phyloP scores from a whole-genome alignment of 2,329 filamentous ascomycete genomes.

The Apiospora arundinis region DNA sequence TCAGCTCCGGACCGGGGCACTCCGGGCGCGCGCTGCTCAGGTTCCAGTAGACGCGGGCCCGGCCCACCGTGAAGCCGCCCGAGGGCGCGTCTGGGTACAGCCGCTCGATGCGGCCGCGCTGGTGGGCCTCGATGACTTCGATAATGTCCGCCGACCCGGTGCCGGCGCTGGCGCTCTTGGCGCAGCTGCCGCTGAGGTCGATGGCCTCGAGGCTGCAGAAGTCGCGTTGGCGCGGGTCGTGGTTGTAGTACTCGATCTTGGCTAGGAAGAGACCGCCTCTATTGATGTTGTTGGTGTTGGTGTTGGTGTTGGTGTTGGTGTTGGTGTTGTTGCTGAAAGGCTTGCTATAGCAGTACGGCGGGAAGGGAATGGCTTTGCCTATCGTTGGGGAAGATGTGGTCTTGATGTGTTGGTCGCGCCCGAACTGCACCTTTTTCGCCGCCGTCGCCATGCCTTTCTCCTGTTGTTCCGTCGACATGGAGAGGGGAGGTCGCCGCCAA shows the following conservation, averaged over 20 bases:
- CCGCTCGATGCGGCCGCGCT: conserved; percentile 12
- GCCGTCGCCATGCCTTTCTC: neutral
- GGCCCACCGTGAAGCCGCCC: conserved; percentile 2
- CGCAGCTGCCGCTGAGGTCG: conserved; percentile 4
- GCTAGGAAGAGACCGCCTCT: neutral
- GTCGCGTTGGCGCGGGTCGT: conserved; percentile 10
- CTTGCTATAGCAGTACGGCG: neutral
- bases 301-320: neutral
- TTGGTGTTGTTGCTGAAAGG: neutral
- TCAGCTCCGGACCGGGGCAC: neutral
- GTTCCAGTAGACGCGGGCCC: conserved; percentile 12
- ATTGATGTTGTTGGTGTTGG: neutral
- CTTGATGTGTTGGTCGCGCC: neutral
- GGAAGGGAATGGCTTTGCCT: neutral
- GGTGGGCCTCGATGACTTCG: neutral
- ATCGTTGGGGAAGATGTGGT: neutral
- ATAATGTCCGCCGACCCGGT: neutral
- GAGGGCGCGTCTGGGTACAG: conserved; percentile 9
- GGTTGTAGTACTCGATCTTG: conserved; percentile 18
- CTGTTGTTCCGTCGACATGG: neutral
- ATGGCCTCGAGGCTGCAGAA: conserved; percentile 7
- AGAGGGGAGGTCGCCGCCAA: neutral
- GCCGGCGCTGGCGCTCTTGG: neutral
- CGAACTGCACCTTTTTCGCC: conserved; percentile 13
- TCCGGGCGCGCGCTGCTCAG: neutral